These are phyloP conservation scores for Fusarium armeniacum DNA, from an alignment of 2,329 filamentous ascomycete species.

Conservation along the genomic window DNA sequence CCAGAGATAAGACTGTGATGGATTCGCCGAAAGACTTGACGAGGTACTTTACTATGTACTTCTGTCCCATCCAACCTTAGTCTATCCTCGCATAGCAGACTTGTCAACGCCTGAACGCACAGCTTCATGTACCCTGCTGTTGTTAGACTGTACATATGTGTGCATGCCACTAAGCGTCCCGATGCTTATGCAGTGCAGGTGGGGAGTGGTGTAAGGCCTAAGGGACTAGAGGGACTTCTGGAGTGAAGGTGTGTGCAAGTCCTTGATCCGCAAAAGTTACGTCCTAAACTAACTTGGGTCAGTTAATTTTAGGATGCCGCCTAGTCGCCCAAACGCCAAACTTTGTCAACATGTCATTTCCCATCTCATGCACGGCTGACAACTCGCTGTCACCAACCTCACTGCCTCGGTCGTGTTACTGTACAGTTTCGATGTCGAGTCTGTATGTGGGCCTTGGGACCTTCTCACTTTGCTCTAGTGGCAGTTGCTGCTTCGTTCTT, in stretches of 20 bases:
- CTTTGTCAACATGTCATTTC: conserved; percentile 48
- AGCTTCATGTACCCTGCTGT: conserved; percentile 27
- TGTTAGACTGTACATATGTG: conserved; percentile 4
- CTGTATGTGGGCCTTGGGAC: conserved; percentile 21
- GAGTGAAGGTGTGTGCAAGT: conserved; percentile 24
- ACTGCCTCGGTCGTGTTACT: conserved; percentile 25
- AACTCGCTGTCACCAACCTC: conserved; percentile 44
- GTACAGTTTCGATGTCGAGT: conserved; percentile 37
- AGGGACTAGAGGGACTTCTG: conserved; percentile 45
- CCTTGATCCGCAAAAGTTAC: conserved; percentile 32
- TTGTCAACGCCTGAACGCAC: conserved; percentile 31
- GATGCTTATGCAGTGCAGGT: conserved; percentile 35
- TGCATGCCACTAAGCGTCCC: conserved; percentile 42
- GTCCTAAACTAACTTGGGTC: conserved; percentile 26
- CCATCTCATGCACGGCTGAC: conserved; percentile 44
- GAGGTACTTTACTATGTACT: conserved; percentile 6
- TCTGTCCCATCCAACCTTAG: conserved; percentile 15
- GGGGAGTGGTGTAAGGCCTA: conserved; percentile 32
- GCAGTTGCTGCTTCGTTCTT: conserved; percentile 7
- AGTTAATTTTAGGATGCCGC: conserved; percentile 37
- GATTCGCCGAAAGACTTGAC: conserved; percentile 4
- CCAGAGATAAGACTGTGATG: neutral
- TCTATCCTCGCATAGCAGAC: conserved; percentile 13
- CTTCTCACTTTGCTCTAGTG: conserved; percentile 44
- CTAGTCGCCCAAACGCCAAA: conserved; percentile 34